Conservation (phyloP, 768 basidiomycete species). For the Russula vinacea region DNA sequence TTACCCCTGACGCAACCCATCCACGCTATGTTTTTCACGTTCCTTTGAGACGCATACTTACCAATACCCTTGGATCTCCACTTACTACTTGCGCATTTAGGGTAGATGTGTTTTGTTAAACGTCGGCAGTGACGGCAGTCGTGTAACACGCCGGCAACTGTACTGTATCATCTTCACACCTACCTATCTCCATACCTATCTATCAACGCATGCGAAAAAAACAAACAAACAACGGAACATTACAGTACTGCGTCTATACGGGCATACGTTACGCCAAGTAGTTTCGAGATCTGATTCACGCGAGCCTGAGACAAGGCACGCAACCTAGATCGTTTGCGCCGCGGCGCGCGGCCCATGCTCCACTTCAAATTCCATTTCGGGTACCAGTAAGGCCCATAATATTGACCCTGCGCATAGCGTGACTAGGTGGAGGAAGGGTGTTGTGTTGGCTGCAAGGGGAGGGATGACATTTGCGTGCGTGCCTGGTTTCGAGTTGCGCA, state of each 20-base stretch:
- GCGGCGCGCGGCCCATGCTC: background rate
- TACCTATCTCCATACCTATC: background rate
- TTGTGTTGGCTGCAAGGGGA: too few species aligned
- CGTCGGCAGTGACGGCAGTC: background rate
- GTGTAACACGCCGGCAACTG: background rate
- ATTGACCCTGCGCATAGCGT: too few species aligned
- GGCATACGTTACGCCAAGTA: background rate
- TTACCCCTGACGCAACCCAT: background rate
- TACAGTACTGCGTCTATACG: background rate
- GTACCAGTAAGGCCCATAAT: too few species aligned
- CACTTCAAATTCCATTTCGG: background rate
- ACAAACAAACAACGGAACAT: background rate
- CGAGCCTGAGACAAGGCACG: background rate
- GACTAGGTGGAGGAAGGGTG: too few species aligned
- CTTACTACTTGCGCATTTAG: conserved; percentile 7
- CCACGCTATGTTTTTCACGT: conserved; percentile 11
- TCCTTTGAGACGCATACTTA: conserved; percentile 9
- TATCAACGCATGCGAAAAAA: background rate
- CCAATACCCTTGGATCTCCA: background rate
- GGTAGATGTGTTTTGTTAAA: background rate
- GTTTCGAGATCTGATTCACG: background rate
- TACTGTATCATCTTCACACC: background rate
- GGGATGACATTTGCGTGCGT: background rate
- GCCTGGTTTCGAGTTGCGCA: background rate
- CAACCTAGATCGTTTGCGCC: background rate